Base-by-base conservation (phyloP, 2,329 filamentous ascomycete species). In the Neofusicoccum cordaticola region DNA sequence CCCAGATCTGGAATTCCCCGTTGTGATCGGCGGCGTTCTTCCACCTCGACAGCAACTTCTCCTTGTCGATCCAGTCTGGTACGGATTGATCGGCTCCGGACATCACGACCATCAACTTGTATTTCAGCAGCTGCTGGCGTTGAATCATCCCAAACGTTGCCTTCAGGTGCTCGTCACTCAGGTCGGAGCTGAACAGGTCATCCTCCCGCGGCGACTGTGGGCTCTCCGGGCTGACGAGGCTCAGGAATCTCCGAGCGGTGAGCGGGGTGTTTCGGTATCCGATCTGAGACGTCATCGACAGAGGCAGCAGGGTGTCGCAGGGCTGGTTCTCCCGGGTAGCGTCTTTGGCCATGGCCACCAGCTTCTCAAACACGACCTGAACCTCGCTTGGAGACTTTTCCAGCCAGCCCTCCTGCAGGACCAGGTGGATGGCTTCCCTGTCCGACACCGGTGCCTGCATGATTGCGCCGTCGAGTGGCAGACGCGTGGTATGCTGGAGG, bases 61-160 rank as follows among this genome's bases (percentile, higher is more conserved):
- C 72, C 66, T 83, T 83, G 67, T 84, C 77, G 31, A 83, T 72
- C 69, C 73, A 79, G 11, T 73, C 71, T 1, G 80, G 78, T 17
- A 76, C 76, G 62, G 75, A 79, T 70, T 83, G 78, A 70, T 84
- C 82, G 4, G 72, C 75, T 1, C 80, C 82, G 0, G 81, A 82
- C 47, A 79, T 79, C 27, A 61, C 39, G 48, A 84, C 68, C 13
- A 80, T 77, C 68, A 83, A 71, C 72, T 48, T 48, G n/a, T 47
- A 22, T 31, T n/a, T n/a, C 57, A 48, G n/a, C 27, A 61, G 42
- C 34, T n/a, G 15, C 4, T 22, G 68, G 19, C 72, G 60, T 1
- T 72, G 69, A 42, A 83, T 74, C 67, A 71, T 45, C 52, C 76
- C 78, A 73, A 67, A 66, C 69, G 75, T 58, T 70, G 65, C 34